phyloP scores from a whole-genome alignment of 2,329 filamentous ascomycete genomes.

The Arthrobotrys musiformis region DNA sequence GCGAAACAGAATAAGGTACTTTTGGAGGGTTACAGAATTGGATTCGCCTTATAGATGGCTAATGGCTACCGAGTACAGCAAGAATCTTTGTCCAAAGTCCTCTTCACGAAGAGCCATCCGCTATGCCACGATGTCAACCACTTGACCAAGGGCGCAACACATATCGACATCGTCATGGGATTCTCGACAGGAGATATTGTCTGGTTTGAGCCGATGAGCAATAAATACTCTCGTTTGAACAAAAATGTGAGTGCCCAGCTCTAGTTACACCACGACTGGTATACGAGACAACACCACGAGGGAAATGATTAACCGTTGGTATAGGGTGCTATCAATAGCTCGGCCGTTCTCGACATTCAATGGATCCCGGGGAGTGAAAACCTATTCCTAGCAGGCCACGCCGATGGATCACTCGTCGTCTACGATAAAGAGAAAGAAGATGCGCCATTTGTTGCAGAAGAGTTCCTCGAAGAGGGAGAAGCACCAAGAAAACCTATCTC shows the following conservation, averaged over 20 bases:
- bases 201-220: conserved; percentile 97
- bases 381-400: conserved; percentile 88
- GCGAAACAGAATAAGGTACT: conserved; percentile 74
- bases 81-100: conserved; percentile 92
- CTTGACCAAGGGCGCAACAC: conserved; percentile 78
- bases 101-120: conserved; percentile 96
- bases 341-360: conserved; percentile 84
- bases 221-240: conserved; percentile 93
- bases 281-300: background rate
- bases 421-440: conserved; percentile 99
- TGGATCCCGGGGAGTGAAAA: conserved; percentile 97
- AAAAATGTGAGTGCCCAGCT: conserved; percentile 80
- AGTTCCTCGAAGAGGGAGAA: conserved; percentile 60
- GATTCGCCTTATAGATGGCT: background rate
- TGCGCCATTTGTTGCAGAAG: conserved; percentile 77
- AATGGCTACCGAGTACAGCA: conserved; percentile 66
- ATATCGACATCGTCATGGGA: conserved; percentile 92
- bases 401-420: conserved; percentile 88
- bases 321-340: conserved; percentile 84
- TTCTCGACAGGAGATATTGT: conserved; percentile 97
- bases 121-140: conserved; percentile 92
- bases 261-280: no score
- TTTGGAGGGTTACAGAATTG: background rate
- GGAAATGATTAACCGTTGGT: background rate
- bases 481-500: conserved; percentile 46